These are phyloP conservation scores for Ustanciosporium gigantosporum DNA, from an alignment of 1,284 basidiomycete genomes.

Conservation along the genomic window DNA sequence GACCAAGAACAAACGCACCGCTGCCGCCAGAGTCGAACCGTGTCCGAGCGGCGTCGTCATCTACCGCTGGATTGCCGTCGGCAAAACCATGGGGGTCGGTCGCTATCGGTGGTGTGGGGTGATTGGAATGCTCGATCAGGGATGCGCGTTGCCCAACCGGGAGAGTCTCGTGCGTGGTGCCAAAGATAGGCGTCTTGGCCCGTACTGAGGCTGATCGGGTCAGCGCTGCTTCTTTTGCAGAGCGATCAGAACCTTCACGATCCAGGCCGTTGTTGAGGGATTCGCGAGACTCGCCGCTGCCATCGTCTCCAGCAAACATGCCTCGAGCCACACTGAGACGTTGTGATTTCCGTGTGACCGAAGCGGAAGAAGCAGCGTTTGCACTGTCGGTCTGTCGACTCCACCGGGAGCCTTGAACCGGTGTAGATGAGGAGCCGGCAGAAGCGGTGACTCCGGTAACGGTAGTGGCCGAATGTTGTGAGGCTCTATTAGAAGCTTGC, in stretches of 20 bases:
- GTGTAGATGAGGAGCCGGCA: neutral
- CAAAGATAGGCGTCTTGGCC: slow-evolving; percentile 21
- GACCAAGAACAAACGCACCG: neutral
- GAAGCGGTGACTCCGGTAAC: neutral
- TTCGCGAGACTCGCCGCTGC: slow-evolving; percentile 5
- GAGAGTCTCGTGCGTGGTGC: slow-evolving; percentile 13
- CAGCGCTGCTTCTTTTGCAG: neutral
- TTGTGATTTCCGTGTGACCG: too few species aligned
- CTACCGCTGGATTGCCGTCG: too few species aligned
- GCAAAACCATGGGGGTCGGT: too few species aligned
- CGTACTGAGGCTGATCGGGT: slow-evolving; percentile 14
- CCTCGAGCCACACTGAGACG: neutral
- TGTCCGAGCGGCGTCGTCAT: too few species aligned
- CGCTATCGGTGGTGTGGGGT: too few species aligned
- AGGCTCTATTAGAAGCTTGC: slow-evolving; percentile 3
- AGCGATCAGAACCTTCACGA: neutral
- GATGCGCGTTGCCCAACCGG: slow-evolving; percentile 12
- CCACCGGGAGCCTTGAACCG: neutral
- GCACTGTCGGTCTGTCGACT: neutral
- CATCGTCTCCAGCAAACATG: neutral
- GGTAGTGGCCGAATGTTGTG: neutral
- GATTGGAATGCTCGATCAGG: slow-evolving; percentile 5
- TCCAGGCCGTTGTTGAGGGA: slow-evolving; percentile 6
- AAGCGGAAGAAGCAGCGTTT: too few species aligned
- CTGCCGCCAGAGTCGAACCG: too few species aligned